Conservation (phyloP, 139 green algal species). For the Tetratostichococcus sp. region DNA sequence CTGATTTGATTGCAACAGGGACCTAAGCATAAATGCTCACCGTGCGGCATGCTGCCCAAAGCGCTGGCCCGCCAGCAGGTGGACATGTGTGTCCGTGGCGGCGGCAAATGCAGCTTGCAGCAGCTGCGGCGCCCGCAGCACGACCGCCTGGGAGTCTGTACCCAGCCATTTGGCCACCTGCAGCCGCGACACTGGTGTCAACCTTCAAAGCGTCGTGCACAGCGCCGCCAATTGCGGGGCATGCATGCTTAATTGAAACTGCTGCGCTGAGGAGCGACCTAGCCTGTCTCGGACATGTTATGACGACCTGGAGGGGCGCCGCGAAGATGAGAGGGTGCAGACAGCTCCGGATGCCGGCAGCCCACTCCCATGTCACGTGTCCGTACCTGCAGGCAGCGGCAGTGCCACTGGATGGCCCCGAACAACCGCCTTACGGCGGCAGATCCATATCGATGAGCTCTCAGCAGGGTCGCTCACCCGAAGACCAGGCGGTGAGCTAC, state of each 20-base stretch:
- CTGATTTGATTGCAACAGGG: no score
- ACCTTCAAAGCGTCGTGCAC: no score
- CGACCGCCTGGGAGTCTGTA: slow-evolving; percentile 8
- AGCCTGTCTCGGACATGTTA: not conserved
- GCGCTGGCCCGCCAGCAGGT: slow-evolving; percentile 18
- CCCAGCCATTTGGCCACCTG: not conserved
- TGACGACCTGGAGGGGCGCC: slow-evolving; percentile 26
- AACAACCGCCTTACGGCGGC: no score
- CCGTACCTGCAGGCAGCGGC: slow-evolving; percentile 43
- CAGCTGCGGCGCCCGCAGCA: slow-evolving; percentile 25
- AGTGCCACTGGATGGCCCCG: no score
- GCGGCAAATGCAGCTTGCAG: slow-evolving; percentile 45
- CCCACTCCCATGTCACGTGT: slow-evolving; percentile 73
- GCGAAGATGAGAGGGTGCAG: slow-evolving; percentile 66
- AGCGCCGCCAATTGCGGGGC: no score
- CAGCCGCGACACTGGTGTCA: no score
- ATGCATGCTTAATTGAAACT: no score
- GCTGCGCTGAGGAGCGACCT: no score
- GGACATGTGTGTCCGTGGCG: slow-evolving; percentile 34
- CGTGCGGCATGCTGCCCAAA: slow-evolving; percentile 17
- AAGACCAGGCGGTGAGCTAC: slow-evolving; percentile 64
- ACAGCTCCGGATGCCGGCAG: slow-evolving; percentile 43
- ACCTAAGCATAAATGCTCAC: slow-evolving; percentile 11
- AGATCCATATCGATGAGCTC: no score
- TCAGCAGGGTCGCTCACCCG: slow-evolving; percentile 40